Percentiles rank a stretch among this genome's conserved stretches.
These are phyloP conservation scores for Erodium texanum DNA, from an alignment of 441 rosid species.

Conservation along the genomic window DNA sequence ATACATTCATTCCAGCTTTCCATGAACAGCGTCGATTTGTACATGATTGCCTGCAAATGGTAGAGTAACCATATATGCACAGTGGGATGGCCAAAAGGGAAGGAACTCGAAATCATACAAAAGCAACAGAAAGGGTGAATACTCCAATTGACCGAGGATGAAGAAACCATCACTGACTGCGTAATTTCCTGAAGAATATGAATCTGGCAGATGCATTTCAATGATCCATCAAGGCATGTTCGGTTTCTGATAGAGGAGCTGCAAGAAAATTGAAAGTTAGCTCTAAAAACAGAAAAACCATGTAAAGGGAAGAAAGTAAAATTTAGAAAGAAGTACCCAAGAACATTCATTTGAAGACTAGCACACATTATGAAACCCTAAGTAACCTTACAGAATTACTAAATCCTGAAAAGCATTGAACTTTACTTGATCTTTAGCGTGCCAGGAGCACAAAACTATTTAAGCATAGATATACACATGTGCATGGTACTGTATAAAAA, in stretches of 20 bases:
- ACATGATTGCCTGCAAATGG: slow-evolving; percentile 12
- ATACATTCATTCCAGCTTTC: slow-evolving; percentile 1
- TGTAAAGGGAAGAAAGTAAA: background rate
- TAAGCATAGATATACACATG: background rate
- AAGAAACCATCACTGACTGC: slow-evolving; percentile 22
- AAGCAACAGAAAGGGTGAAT: slow-evolving; percentile 26
- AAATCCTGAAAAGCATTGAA: background rate
- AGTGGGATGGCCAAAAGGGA: slow-evolving; percentile 12
- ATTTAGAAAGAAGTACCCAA: background rate
- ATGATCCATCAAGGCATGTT: slow-evolving; percentile 86
- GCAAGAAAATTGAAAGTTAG: slow-evolving; percentile 27
- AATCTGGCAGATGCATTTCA: slow-evolving; percentile 27
- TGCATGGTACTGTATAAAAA: background rate
- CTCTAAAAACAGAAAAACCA: slow-evolving; percentile 11
- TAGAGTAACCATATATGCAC: slow-evolving; percentile 9
- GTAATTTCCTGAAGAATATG: slow-evolving; percentile 14
- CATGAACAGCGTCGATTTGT: slow-evolving; percentile 6
- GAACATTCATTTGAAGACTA: background rate
- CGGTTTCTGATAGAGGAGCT: slow-evolving; percentile 97
- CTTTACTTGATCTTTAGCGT: background rate
- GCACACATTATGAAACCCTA: background rate
- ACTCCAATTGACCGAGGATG: slow-evolving; percentile 20
- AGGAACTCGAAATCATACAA: slow-evolving; percentile 17
- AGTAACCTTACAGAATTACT: background rate
- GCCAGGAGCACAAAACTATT: background rate